Evolutionary conservation across 306 rosid genomes (phyloP), one percentile per base, ranked within the genome.

Genomic region (Gillenia trifoliata): DNA sequence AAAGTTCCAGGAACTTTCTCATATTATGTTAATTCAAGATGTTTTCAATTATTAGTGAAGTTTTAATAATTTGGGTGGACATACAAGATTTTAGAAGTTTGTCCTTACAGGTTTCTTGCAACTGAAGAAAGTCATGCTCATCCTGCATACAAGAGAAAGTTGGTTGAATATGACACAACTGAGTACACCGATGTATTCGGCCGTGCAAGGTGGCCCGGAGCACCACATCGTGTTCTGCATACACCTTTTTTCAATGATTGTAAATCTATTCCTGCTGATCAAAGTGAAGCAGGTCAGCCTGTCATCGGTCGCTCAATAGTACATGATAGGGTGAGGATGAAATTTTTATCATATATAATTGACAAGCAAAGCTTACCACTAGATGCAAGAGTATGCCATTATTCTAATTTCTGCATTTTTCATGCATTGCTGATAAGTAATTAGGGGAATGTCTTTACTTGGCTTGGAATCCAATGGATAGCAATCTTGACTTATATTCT

Each of bases 71-170:
- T 55, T 55, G 25, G 61, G 28, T 22, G 4, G 13, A 54, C 2
- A 55, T 55, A 55, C 22, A 22, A 55, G 61, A 55, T 25, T 38
- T 9, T n/a, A 36, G 1, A n/a, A 7, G n/a, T 52, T 52, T 13
- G 47, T 41, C 68, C 23, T 80, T 85, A 66, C 82, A 93, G 98
- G 83, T 93, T 93, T 76, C 60, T 91, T n/a, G 98, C 97, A 49
- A 89, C 97, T 4, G 72, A 78, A 65, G 98, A 93, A 85, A 91
- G 98, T 87, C 3, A 79, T 80, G 98, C 97, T 64, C 93, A 93
- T 77, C 92, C 96, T 8, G 38, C 81, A 33, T 93, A 86, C 89
- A 93, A 93, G 85, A 86, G 85, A 79, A 86, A 85, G 84, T 66
- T 93, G 75, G 61, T 93, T 33, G 96, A 93, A 67, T 26, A 79